Percentiles rank a stretch among this genome's conserved stretches.
Evolutionary conservation across 1,284 basidiomycete genomes (phyloP).

Genomic region (Ceratobasidium sp.): DNA sequence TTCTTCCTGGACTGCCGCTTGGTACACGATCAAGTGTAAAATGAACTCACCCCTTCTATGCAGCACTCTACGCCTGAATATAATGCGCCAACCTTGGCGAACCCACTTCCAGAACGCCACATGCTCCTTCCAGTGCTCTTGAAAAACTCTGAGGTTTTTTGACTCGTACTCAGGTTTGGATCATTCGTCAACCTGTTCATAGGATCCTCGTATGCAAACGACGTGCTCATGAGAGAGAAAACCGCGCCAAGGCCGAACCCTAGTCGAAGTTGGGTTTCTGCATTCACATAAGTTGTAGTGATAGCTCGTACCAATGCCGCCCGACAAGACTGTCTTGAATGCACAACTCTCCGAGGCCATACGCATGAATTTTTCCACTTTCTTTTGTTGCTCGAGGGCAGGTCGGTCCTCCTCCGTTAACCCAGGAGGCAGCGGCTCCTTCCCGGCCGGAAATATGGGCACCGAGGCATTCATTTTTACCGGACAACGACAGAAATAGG

Average conservation of each 20-base stretch:
- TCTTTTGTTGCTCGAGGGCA: slow-evolving; percentile 76
- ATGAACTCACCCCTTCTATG: slow-evolving; percentile 89
- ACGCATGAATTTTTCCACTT: slow-evolving; percentile 79
- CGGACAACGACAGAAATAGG: not conserved
- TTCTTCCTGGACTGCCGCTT: not conserved
- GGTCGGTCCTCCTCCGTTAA: slow-evolving; percentile 84
- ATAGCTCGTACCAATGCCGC: slow-evolving; percentile 77
- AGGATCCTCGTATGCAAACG: slow-evolving; percentile 96
- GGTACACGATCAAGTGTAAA: not conserved
- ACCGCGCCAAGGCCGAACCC: slow-evolving; percentile 95
- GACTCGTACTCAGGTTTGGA: slow-evolving; percentile 65
- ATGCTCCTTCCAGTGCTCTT: slow-evolving; percentile 96
- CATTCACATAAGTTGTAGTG: not conserved
- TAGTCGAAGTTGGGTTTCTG: slow-evolving; percentile 55
- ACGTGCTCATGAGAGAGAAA: slow-evolving; percentile 96
- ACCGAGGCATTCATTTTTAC: slow-evolving; percentile 22
- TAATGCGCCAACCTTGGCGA: slow-evolving; percentile 94
- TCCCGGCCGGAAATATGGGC: slow-evolving; percentile 71
- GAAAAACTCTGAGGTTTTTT: slow-evolving; percentile 90
- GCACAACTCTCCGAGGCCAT: slow-evolving; percentile 88
- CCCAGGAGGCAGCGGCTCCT: slow-evolving; percentile 86
- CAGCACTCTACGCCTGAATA: slow-evolving; percentile 96
- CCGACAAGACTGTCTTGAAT: slow-evolving; percentile 84
- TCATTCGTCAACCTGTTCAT: slow-evolving; percentile 76
- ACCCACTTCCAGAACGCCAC: slow-evolving; percentile 92